Percentiles rank a stretch among this genome's conserved stretches.
These are phyloP conservation scores for Ilex aquifolium DNA, from an alignment of 257 asterid species.

Conservation along the genomic window DNA sequence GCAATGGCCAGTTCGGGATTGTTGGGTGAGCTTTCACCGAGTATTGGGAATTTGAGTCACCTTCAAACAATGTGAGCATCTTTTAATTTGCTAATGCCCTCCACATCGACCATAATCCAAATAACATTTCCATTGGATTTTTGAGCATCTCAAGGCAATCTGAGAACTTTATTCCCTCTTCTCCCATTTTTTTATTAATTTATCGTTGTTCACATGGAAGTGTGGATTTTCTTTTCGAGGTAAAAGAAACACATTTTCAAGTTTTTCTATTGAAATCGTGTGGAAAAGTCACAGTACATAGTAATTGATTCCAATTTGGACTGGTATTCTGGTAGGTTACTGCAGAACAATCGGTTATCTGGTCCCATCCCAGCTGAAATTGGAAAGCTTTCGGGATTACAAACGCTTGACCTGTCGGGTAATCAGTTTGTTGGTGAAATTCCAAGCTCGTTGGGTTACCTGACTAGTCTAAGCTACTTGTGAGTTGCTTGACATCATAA, in stretches of 20 bases:
- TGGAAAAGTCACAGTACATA: no score
- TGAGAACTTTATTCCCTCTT: no score
- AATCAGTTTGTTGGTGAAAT: slow-evolving; percentile 73
- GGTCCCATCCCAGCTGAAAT: slow-evolving; percentile 66
- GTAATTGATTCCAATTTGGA: not conserved
- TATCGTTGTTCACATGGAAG: no score
- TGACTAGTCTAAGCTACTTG: slow-evolving; percentile 61
- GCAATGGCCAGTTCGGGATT: slow-evolving; percentile 82
- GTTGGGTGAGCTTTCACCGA: slow-evolving; percentile 72
- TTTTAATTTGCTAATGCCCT: no score
- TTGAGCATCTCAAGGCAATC: no score
- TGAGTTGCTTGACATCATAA: slow-evolving; percentile 31
- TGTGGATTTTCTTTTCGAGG: no score
- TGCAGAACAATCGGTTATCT: slow-evolving; percentile 67
- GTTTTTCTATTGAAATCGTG: no score
- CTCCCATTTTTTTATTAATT: no score
- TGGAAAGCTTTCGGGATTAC: slow-evolving; percentile 69
- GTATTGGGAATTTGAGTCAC: slow-evolving; percentile 72
- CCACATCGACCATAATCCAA: no score
- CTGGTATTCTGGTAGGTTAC: slow-evolving; percentile 36
- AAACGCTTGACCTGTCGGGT: slow-evolving; percentile 76
- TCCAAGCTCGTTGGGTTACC: slow-evolving; percentile 67
- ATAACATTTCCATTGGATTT: no score
- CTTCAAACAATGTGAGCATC: slow-evolving; percentile 66
- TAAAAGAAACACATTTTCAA: no score